phyloP scores from a whole-genome alignment of 2,329 filamentous ascomycete species.

The Xylariales sp. region DNA sequence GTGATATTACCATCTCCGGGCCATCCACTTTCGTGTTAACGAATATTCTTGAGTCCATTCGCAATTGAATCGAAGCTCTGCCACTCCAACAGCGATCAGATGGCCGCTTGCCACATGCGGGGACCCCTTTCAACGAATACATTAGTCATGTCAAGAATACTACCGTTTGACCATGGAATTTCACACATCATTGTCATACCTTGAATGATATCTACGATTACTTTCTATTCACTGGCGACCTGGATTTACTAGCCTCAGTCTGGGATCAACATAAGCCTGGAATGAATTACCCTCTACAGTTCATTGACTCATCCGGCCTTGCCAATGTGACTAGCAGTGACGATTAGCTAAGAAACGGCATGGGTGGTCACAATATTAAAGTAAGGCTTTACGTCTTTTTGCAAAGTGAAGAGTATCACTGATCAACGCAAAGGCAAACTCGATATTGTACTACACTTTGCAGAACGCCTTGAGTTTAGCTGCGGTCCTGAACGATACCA shows the following conservation, averaged over 20 bases:
- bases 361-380: slow-evolving; percentile 8
- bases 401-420: neutral
- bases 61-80: slow-evolving; percentile 5
- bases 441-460: slow-evolving; percentile 2
- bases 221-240: slow-evolving; percentile 4
- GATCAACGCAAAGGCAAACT: slow-evolving; percentile 1
- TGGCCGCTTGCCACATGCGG: slow-evolving; percentile 3
- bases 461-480: slow-evolving; percentile 1
- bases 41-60: slow-evolving; percentile 1
- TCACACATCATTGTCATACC: slow-evolving; percentile 6
- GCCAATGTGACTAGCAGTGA: slow-evolving; percentile 5
- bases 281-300: slow-evolving; percentile 3
- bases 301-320: slow-evolving; percentile 6
- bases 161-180: slow-evolving; percentile 4
- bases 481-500: slow-evolving; percentile 4
- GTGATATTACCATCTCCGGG: slow-evolving; percentile 7
- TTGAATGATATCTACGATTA: slow-evolving; percentile 8
- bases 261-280: slow-evolving; percentile 5
- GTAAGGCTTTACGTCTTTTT: neutral
- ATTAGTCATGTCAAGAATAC: neutral
- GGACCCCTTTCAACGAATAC: neutral
- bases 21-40: slow-evolving; percentile 7
- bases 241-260: slow-evolving; percentile 2
- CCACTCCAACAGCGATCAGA: slow-evolving; percentile 1
- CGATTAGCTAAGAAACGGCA: slow-evolving; percentile 4